These are phyloP conservation scores for Thraustochytrium sp. DNA, from an alignment of 352 stramenopile species.

Conservation along the genomic window DNA sequence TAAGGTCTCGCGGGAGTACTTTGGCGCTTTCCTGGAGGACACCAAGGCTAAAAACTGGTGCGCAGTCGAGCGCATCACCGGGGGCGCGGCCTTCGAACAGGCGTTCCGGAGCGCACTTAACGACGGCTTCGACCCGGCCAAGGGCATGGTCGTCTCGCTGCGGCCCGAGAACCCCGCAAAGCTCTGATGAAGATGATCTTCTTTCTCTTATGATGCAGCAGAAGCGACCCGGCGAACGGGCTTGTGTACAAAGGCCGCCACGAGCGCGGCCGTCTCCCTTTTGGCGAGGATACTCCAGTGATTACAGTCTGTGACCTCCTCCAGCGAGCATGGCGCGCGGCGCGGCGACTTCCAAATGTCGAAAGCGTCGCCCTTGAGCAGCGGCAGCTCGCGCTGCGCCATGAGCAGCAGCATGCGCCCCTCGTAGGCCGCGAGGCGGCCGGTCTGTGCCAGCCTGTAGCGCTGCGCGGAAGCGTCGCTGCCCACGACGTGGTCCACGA, in stretches of 20 bases:
- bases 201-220: background rate
- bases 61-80: background rate
- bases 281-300: background rate
- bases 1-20: background rate
- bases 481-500: background rate
- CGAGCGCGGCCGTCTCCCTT: background rate
- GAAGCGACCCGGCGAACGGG: background rate
- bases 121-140: background rate
- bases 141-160: background rate
- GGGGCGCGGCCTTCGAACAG: background rate
- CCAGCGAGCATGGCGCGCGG: background rate
- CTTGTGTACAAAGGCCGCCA: background rate
- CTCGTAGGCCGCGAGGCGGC: background rate
- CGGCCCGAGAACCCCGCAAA: background rate
- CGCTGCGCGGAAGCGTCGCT: background rate
- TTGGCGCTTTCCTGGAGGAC: background rate
- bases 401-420: background rate
- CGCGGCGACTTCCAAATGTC: background rate
- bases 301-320: background rate
- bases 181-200: background rate
- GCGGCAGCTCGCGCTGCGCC: background rate
- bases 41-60: background rate
- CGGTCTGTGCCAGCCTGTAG: background rate
- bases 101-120: background rate
- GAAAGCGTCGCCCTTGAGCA: slow-evolving; percentile 8